These are phyloP conservation scores for Wakefieldia striispora DNA, from an alignment of 768 basidiomycete genomes.

Conservation along the genomic window DNA sequence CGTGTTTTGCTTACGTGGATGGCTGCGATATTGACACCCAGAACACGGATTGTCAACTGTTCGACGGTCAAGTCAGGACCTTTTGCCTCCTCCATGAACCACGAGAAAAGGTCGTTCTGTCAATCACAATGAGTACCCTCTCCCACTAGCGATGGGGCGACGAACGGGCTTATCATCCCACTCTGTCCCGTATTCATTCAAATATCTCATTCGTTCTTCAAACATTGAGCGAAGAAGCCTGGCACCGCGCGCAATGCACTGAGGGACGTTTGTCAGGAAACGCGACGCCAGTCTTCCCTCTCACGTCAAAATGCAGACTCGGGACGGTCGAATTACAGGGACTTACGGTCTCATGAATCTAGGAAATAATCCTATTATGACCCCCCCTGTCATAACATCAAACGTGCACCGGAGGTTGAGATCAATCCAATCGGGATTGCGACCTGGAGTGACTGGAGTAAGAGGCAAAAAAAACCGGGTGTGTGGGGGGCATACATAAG, in stretches of 20 bases:
- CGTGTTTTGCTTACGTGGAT: constrained; percentile 16
- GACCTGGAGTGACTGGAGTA: background rate
- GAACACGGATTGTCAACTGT: constrained; percentile 19
- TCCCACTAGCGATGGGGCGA: background rate
- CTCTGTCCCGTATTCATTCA: background rate
- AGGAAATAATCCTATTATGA: constrained; percentile 31
- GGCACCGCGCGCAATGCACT: background rate
- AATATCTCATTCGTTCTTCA: constrained; percentile 19
- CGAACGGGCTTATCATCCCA: constrained; percentile 5
- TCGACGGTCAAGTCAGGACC: constrained; percentile 12
- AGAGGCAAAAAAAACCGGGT: background rate
- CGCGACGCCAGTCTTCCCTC: constrained; percentile 13
- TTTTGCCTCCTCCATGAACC: constrained; percentile 29
- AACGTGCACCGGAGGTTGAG: constrained; percentile 29
- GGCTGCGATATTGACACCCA: constrained; percentile 17
- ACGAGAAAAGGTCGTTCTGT: constrained; percentile 35
- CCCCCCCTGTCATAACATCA: constrained; percentile 19
- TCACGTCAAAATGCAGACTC: background rate
- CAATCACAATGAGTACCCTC: background rate
- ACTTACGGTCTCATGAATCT: constrained; percentile 31
- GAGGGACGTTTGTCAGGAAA: constrained; percentile 8
- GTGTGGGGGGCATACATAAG: constrained; percentile 34
- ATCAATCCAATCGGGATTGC: constrained; percentile 4
- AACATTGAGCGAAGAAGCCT: constrained; percentile 27
- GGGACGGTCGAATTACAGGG: too few species aligned